phyloP scores from a whole-genome alignment of 2,329 filamentous ascomycete species.

The Ambrosiella cleistominuta region DNA sequence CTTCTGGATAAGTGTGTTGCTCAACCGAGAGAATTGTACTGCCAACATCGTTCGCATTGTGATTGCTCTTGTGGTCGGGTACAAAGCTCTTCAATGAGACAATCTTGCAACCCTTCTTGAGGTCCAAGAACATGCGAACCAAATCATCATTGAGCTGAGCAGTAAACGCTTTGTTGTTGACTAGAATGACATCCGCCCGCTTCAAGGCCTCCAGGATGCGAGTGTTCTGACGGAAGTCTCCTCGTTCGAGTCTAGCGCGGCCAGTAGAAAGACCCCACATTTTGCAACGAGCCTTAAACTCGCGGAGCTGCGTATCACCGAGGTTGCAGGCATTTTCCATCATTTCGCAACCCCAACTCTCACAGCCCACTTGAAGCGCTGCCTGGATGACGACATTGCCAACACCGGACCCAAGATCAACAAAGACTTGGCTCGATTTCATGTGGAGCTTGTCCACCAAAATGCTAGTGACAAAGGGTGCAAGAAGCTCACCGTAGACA shows the following conservation, averaged over 20 bases:
- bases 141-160: conserved; percentile 71
- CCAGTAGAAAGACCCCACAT: conserved; percentile 80
- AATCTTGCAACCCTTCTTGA: conserved; percentile 79
- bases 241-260: conserved; percentile 59
- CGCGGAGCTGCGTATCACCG: conserved; percentile 60
- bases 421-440: conserved; percentile 70
- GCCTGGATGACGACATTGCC: conserved; percentile 92
- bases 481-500: conserved; percentile 83
- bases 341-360: conserved; percentile 92
- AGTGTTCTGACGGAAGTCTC: conserved; percentile 63
- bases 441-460: conserved; percentile 59
- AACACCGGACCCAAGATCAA: conserved; percentile 89
- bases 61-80: conserved; percentile 57
- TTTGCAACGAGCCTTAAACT: conserved; percentile 69
- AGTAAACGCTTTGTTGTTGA: conserved; percentile 96
- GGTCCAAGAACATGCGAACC: conserved; percentile 76
- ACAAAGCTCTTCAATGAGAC: conserved; percentile 88
- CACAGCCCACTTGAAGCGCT: conserved; percentile 80
- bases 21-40: conserved; percentile 67
- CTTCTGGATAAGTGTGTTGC: conserved; percentile 40
- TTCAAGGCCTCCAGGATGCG: conserved; percentile 57
- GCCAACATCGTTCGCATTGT: conserved; percentile 63
- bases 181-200: conserved; percentile 82
- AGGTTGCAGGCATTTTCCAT: conserved; percentile 80
- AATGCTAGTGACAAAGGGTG: conserved; percentile 68